Conservation (phyloP, 306 rosid species). For the Geum urbanum region DNA sequence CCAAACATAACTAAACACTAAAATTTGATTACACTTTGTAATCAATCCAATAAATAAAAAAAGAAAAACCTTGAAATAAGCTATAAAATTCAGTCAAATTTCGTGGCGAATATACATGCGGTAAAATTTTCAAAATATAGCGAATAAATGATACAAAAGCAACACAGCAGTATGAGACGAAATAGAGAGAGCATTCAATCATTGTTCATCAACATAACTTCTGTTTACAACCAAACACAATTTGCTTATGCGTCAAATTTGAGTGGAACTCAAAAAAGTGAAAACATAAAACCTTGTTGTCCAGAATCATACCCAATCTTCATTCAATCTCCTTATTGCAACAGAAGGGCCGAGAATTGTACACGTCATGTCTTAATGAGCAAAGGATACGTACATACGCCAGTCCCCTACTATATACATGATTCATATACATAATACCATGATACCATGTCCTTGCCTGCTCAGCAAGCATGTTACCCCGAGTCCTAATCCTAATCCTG, state of each 20-base stretch:
- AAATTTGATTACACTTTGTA: slow-evolving; percentile 2
- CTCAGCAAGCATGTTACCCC: slow-evolving; percentile 19
- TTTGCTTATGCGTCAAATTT: too few species aligned
- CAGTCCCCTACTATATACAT: slow-evolving; percentile 34
- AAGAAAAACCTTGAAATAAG: background rate
- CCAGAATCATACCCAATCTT: too few species aligned
- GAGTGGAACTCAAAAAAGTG: too few species aligned
- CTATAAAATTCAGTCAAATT: background rate
- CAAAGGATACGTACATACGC: slow-evolving; percentile 33
- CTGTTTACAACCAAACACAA: too few species aligned
- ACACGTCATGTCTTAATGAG: slow-evolving; percentile 34
- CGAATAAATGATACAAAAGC: too few species aligned
- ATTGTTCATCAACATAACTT: too few species aligned
- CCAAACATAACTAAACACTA: background rate
- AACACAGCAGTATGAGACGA: too few species aligned
- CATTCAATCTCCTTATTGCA: too few species aligned
- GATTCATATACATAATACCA: slow-evolving; percentile 40
- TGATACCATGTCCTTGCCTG: slow-evolving; percentile 20
- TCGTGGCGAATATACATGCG: too few species aligned
- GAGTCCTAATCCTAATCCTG: slow-evolving; percentile 3
- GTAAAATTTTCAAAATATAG: too few species aligned
- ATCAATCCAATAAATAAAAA: background rate
- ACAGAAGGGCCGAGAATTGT: slow-evolving; percentile 23
- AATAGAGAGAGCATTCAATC: too few species aligned
- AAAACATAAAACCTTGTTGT: too few species aligned